These are phyloP conservation scores for Strobilomyces confusus DNA, from an alignment of 768 basidiomycete genomes.

Conservation along the genomic window DNA sequence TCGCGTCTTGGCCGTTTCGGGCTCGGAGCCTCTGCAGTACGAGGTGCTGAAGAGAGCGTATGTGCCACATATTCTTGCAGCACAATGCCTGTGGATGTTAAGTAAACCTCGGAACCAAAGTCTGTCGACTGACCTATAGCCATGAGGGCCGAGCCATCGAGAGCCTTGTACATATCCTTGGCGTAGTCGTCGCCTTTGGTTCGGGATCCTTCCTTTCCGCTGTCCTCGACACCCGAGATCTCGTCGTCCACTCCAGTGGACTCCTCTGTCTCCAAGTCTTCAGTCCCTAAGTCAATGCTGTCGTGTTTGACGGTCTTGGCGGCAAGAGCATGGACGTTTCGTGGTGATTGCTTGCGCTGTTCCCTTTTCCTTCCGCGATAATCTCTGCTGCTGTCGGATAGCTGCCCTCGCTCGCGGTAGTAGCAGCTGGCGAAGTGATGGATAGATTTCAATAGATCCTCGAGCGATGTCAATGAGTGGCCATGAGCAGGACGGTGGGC, in stretches of 20 bases:
- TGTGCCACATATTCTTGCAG: constrained; percentile 61
- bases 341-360: constrained; percentile 13
- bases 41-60: constrained; percentile 8
- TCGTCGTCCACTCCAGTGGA: constrained; percentile 15
- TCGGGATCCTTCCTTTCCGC: background rate
- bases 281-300: constrained; percentile 4
- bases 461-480: constrained; percentile 19
- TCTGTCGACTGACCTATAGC: constrained; percentile 51
- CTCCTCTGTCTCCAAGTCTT: constrained; percentile 14
- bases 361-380: constrained; percentile 43
- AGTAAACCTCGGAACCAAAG: background rate
- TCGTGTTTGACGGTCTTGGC: constrained; percentile 2
- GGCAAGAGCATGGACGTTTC: constrained; percentile 23
- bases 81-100: constrained; percentile 49
- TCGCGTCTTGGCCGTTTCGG: constrained; percentile 10
- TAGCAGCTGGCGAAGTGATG: constrained; percentile 51
- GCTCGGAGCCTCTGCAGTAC: background rate
- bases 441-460: constrained; percentile 52
- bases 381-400: constrained; percentile 47
- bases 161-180: constrained; percentile 69
- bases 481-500: constrained; percentile 7
- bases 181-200: constrained; percentile 5
- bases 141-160: constrained; percentile 72
- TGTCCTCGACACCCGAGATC: constrained; percentile 6
- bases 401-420: constrained; percentile 59